Evolutionary conservation across 305 asterid species (phyloP).

Genomic region (Fraxinus xanthoxyloides): DNA sequence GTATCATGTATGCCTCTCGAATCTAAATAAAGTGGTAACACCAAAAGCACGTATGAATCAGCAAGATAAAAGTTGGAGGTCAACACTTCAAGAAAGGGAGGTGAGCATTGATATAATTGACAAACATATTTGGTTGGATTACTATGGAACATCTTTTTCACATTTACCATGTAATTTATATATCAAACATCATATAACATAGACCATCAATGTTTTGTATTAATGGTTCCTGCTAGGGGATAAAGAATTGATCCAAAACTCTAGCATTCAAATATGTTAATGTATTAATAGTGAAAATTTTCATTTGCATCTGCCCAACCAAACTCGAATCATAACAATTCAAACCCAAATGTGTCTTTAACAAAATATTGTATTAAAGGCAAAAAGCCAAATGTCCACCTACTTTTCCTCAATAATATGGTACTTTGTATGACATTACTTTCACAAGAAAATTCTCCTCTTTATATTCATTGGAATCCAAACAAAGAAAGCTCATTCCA

Average conservation of each 20-base stretch:
- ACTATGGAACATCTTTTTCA: neutral
- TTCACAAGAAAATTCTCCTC: neutral
- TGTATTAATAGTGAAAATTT: neutral
- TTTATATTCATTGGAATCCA: neutral
- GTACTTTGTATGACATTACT: neutral
- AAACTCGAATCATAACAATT: neutral
- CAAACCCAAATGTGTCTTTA: neutral
- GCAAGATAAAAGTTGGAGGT: neutral
- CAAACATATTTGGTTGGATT: neutral
- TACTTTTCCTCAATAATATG: neutral
- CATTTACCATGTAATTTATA: neutral
- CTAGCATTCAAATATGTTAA: neutral
- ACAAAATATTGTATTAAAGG: neutral
- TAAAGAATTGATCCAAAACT: neutral
- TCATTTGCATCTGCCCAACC: neutral
- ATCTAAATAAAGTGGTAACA: neutral
- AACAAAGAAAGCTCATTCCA: neutral
- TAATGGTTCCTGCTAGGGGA: neutral
- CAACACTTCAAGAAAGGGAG: neutral
- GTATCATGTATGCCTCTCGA: constrained; percentile 6
- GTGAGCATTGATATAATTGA: neutral
- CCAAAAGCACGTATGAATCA: neutral
- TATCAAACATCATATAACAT: neutral
- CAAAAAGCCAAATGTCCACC: neutral
- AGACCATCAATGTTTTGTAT: neutral